These are phyloP conservation scores for Aspergillus niger DNA, from an alignment of 2,329 filamentous ascomycete genomes.

Conservation along the genomic window DNA sequence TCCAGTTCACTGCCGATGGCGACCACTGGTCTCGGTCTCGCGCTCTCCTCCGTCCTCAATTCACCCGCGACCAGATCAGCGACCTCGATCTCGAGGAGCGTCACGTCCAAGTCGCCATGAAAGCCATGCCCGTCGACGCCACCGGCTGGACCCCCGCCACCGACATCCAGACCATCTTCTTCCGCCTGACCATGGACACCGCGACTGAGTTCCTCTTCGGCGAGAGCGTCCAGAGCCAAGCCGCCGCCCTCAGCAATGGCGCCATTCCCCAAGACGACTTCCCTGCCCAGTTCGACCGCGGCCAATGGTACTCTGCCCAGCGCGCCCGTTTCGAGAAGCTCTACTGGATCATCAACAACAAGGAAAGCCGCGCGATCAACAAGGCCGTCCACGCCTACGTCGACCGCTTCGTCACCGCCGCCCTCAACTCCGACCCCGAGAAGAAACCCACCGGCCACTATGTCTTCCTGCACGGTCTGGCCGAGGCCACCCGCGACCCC, in stretches of 20 bases:
- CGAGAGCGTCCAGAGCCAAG: constrained; percentile 64
- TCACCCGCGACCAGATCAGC: constrained; percentile 79
- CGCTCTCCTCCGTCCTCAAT: constrained; percentile 82
- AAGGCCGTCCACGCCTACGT: constrained; percentile 24
- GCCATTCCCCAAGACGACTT: constrained; percentile 46
- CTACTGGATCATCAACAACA: constrained; percentile 25
- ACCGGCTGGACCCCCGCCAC: constrained; percentile 54
- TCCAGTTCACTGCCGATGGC: constrained; percentile 68
- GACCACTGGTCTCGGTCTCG: constrained; percentile 75
- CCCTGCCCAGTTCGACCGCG: constrained; percentile 38
- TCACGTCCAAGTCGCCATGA: constrained; percentile 74
- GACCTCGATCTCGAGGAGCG: constrained; percentile 80
- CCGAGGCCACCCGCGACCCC: constrained; percentile 49
- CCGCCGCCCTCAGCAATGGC: constrained; percentile 33
- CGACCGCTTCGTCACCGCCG: constrained; percentile 26
- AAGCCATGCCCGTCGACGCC: constrained; percentile 60
- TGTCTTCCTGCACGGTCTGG: constrained; percentile 54
- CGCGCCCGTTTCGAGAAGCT: constrained; percentile 26
- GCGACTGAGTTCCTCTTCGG: constrained; percentile 87
- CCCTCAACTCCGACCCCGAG: constrained; percentile 26
- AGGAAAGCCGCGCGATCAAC: constrained; percentile 17
- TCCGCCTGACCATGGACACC: constrained; percentile 81
- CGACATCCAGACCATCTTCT: constrained; percentile 76
- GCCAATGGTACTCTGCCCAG: constrained; percentile 33
- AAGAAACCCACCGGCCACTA: constrained; percentile 40